A percentile compares a stretch with the other conserved stretches of the same genome.
Evolutionary conservation across 169 alveolate genomes (phyloP).

Genomic region (Cryptosporidium bovis): DNA sequence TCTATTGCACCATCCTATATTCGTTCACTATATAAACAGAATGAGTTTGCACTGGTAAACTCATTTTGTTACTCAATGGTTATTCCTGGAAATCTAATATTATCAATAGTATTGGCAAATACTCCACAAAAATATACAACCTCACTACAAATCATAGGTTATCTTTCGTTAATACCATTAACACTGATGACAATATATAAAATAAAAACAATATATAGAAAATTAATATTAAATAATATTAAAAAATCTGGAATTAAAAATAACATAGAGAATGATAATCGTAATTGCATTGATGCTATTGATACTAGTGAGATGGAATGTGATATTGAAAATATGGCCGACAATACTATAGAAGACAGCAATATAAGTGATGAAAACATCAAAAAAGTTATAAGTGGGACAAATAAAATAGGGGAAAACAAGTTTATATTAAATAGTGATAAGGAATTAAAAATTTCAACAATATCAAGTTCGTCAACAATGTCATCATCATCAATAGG

Average conservation of each 20-base stretch:
- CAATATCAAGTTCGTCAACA: slow-evolving; percentile 49
- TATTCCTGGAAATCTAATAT: slow-evolving; percentile 51
- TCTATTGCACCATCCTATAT: slow-evolving; percentile 65
- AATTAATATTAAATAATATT: not conserved
- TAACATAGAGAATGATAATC: not conserved
- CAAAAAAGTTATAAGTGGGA: slow-evolving; percentile 28
- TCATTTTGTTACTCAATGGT: slow-evolving; percentile 74
- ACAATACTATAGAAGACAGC: not conserved
- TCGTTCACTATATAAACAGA: slow-evolving; percentile 34
- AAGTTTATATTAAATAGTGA: not conserved
- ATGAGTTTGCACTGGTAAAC: slow-evolving; percentile 56
- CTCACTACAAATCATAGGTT: slow-evolving; percentile 49
- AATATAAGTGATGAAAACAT: not conserved
- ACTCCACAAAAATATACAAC: slow-evolving; percentile 65
- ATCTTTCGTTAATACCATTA: slow-evolving; percentile 31
- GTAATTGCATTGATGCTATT: not conserved
- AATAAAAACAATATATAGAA: not conserved
- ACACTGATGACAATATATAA: slow-evolving; percentile 38
- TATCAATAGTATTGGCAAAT: slow-evolving; percentile 62
- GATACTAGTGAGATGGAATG: slow-evolving; percentile 1
- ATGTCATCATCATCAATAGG: slow-evolving; percentile 9
- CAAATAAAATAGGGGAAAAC: not conserved
- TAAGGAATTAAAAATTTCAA: slow-evolving; percentile 1
- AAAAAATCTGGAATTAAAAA: not conserved
- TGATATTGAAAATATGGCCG: slow-evolving; percentile 24